A percentile compares a stretch with the other conserved stretches of the same genome.
Conservation (phyloP, 352 stramenopile species). For the Pythium sukuiense region DNA sequence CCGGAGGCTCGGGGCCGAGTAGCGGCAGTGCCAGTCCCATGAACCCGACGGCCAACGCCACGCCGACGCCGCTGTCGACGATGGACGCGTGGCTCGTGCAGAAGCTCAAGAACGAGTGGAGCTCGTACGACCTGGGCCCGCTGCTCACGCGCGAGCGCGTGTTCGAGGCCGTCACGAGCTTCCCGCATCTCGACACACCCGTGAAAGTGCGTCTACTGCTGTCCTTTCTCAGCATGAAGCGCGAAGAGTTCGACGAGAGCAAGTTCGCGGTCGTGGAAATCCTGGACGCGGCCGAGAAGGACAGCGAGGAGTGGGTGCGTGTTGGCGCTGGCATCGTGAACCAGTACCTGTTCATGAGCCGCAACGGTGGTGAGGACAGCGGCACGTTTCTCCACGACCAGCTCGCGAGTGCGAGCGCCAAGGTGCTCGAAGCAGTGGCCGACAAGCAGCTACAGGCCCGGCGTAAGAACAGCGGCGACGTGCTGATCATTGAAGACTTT, state of each 20-base stretch:
- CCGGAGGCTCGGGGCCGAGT: conserved; percentile 1
- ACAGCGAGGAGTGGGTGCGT: conserved; percentile 74
- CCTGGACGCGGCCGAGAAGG: conserved; percentile 51
- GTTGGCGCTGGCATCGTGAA: conserved; percentile 61
- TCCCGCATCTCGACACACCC: conserved; percentile 58
- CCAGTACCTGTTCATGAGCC: conserved; percentile 61
- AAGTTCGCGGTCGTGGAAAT: conserved; percentile 52
- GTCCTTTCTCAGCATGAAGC: conserved; percentile 61
- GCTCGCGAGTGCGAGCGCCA: conserved; percentile 40
- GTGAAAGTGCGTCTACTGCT: conserved; percentile 68
- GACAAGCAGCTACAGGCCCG: conserved; percentile 16
- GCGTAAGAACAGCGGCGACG: conserved; percentile 19
- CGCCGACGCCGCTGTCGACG: not conserved
- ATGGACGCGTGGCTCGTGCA: conserved; percentile 68
- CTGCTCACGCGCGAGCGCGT: conserved; percentile 64
- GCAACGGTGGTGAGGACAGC: conserved; percentile 30
- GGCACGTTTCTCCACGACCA: conserved; percentile 73
- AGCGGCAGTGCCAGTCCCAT: conserved; percentile 15
- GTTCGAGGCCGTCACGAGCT: conserved; percentile 54
- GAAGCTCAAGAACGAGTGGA: conserved; percentile 79
- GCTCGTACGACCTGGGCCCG: conserved; percentile 60
- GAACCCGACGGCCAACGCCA: not conserved
- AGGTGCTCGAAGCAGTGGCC: conserved; percentile 47
- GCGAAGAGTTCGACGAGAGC: conserved; percentile 49
- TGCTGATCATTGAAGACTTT: conserved; percentile 43